A percentile compares a stretch with the other conserved stretches of the same genome.
phyloP scores from a whole-genome alignment of 768 basidiomycete species.

The Psilocybe subaeruginosa region DNA sequence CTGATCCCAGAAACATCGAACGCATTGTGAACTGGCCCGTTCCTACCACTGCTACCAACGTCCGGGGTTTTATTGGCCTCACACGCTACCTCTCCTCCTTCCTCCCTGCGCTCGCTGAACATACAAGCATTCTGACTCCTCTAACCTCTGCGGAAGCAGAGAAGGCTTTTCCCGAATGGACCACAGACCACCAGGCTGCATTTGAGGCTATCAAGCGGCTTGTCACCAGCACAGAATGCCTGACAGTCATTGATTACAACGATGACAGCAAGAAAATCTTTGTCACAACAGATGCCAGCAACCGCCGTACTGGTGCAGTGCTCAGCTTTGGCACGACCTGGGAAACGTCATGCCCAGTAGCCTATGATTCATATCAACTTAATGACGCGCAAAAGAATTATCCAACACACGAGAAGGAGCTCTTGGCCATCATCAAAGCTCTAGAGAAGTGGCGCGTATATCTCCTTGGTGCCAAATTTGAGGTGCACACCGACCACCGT shows the following conservation, averaged over 20 bases:
- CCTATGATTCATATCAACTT: constrained; percentile 28
- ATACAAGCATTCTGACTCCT: constrained; percentile 25
- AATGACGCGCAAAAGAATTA: constrained; percentile 35
- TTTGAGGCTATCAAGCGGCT: constrained; percentile 31
- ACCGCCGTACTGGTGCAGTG: constrained; percentile 28
- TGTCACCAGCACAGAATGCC: constrained; percentile 17
- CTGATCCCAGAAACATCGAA: constrained; percentile 30
- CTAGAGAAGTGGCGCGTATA: constrained; percentile 26
- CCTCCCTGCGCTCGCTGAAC: constrained; percentile 29
- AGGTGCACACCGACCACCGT: constrained; percentile 37
- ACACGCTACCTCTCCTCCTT: constrained; percentile 31
- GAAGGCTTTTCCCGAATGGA: constrained; percentile 30
- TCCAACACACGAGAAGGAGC: constrained; percentile 39
- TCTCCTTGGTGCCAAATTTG: constrained; percentile 20
- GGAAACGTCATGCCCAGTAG: constrained; percentile 34
- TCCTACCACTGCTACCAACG: constrained; percentile 27
- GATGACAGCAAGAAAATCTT: constrained; percentile 25
- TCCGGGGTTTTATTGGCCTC: constrained; percentile 34
- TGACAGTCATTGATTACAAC: constrained; percentile 22
- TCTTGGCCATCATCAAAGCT: constrained; percentile 36
- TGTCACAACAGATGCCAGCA: constrained; percentile 33
- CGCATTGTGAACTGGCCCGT: constrained; percentile 32
- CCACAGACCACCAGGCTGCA: constrained; percentile 19
- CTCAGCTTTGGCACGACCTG: constrained; percentile 32
- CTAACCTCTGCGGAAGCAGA: constrained; percentile 30